Conservation (phyloP, 192 early-diverging fungal species). For the Linnemannia schmuckeri region DNA sequence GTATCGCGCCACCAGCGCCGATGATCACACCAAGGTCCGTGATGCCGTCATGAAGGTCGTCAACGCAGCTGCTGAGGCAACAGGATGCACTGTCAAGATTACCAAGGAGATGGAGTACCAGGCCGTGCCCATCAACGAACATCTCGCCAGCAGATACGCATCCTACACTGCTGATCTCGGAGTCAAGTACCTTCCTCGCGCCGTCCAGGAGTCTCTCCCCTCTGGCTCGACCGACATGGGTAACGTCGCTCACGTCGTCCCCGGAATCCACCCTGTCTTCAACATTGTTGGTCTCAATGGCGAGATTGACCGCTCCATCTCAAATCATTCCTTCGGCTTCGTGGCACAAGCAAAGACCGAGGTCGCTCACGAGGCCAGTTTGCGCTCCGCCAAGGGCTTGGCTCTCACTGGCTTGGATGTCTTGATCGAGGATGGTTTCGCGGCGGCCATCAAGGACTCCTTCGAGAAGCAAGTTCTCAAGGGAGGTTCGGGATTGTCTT, state of each 20-base stretch:
- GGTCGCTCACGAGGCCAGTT: slow-evolving; percentile 67
- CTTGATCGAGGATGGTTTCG: slow-evolving; percentile 61
- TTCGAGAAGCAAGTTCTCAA: slow-evolving; percentile 46
- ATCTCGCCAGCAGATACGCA: slow-evolving; percentile 31
- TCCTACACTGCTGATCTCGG: slow-evolving; percentile 32
- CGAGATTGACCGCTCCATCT: slow-evolving; percentile 64
- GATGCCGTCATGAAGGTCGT: slow-evolving; percentile 68
- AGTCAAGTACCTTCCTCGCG: slow-evolving; percentile 14
- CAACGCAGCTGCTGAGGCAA: slow-evolving; percentile 74
- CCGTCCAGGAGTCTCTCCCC: slow-evolving; percentile 20
- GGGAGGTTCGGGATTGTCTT: neutral
- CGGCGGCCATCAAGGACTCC: slow-evolving; percentile 54
- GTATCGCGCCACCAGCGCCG: slow-evolving; percentile 67
- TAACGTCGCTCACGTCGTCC: slow-evolving; percentile 27
- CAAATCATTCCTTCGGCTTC: slow-evolving; percentile 77
- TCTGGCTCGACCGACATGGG: slow-evolving; percentile 31
- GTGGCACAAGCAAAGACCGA: slow-evolving; percentile 66
- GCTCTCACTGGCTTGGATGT: slow-evolving; percentile 65
- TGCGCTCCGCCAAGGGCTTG: slow-evolving; percentile 67
- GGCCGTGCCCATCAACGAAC: slow-evolving; percentile 66
- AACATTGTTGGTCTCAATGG: slow-evolving; percentile 47
- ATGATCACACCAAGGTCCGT: slow-evolving; percentile 63
- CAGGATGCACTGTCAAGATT: slow-evolving; percentile 74
- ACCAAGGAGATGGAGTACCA: slow-evolving; percentile 66
- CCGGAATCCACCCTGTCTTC: slow-evolving; percentile 43